Evolutionary conservation across 352 stramenopile species (phyloP).

Genomic region (Globisporangium paroecandrum): DNA sequence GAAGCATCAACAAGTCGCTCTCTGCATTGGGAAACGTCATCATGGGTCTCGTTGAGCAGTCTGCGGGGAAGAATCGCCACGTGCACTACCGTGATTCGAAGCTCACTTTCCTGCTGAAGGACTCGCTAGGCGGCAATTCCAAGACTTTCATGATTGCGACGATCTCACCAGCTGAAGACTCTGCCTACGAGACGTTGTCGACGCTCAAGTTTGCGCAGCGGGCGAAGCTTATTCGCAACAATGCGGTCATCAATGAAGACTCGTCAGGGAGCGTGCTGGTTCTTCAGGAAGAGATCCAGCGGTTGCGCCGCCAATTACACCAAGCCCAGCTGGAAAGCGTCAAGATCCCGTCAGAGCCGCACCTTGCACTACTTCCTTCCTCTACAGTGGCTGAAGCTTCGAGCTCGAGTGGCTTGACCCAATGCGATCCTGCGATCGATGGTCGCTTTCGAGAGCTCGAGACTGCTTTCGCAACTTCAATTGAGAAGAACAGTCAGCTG

Average conservation of each 20-base stretch:
- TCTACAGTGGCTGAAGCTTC: not conserved
- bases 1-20: conserved; percentile 96
- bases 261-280: conserved; percentile 52
- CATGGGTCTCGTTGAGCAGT: conserved; percentile 80
- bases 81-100: conserved; percentile 87
- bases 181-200: conserved; percentile 78
- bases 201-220: conserved; percentile 85
- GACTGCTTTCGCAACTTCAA: conserved; percentile 46
- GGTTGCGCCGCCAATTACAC: conserved; percentile 56
- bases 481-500: conserved; percentile 58
- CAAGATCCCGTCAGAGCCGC: conserved; percentile 19
- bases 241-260: conserved; percentile 82
- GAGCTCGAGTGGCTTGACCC: conserved; percentile 7
- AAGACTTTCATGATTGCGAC: conserved; percentile 88
- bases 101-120: conserved; percentile 81
- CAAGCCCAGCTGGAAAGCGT: conserved; percentile 36
- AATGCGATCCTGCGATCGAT: conserved; percentile 35
- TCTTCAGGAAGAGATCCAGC: conserved; percentile 73
- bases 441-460: conserved; percentile 61
- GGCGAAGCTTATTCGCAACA: conserved; percentile 85
- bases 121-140: conserved; percentile 81
- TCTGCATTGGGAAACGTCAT: conserved; percentile 96
- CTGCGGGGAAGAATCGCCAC: conserved; percentile 73
- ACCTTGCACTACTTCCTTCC: not conserved
- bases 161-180: conserved; percentile 81